Conservation (phyloP, 1,284 basidiomycete species). For the Ganoderma boninense region DNA sequence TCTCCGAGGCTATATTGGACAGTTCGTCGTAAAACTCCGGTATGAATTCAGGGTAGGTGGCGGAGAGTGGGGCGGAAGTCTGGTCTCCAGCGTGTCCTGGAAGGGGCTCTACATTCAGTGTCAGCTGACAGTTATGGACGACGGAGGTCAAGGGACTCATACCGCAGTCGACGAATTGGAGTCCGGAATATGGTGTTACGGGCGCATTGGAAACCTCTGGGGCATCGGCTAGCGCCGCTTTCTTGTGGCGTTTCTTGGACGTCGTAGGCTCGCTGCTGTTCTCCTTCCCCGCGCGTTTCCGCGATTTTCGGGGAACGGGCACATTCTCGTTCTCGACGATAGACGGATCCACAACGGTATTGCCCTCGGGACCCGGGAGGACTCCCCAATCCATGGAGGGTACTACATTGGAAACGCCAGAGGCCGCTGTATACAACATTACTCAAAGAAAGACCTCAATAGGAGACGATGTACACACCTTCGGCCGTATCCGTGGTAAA, state of each 20-base stretch:
- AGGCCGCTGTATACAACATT: neutral
- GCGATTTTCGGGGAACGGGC: neutral
- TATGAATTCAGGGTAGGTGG: neutral
- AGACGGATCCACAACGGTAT: neutral
- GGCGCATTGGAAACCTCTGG: neutral
- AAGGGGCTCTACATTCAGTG: neutral
- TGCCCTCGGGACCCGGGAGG: neutral
- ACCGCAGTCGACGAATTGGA: neutral
- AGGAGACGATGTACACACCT: neutral
- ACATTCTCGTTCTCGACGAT: neutral
- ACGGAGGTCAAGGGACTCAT: neutral
- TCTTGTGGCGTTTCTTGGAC: neutral
- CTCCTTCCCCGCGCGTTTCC: neutral
- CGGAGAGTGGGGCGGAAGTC: neutral
- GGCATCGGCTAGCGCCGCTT: neutral
- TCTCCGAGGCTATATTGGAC: neutral
- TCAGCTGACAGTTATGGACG: neutral
- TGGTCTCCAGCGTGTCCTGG: neutral
- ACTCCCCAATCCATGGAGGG: neutral
- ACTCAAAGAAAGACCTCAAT: neutral
- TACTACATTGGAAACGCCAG: neutral
- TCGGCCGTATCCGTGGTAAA: neutral
- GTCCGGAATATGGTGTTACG: neutral
- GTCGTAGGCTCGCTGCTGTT: neutral
- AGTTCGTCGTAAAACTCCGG: neutral